Evolutionary conservation across 2,329 filamentous ascomycete species (phyloP).

Genomic region (Ophiostoma ulmi): DNA sequence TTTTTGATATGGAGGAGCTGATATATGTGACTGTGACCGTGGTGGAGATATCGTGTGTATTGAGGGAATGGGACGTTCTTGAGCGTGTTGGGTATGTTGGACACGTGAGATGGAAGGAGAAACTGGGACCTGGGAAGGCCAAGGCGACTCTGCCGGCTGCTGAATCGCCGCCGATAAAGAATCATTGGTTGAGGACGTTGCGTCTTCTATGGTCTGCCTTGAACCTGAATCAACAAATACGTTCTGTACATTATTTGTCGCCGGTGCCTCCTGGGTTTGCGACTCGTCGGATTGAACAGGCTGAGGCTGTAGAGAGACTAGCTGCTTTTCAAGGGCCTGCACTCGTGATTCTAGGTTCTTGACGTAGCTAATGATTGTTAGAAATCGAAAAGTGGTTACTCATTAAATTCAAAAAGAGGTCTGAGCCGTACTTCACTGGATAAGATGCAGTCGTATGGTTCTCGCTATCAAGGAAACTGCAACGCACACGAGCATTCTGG

Average conservation of each 20-base stretch:
- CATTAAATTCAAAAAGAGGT: no score
- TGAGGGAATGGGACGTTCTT: not conserved
- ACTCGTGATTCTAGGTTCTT: constrained; percentile 20
- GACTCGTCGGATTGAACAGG: constrained; percentile 1
- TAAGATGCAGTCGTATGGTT: constrained; percentile 37
- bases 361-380: constrained; percentile 17
- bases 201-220: not conserved
- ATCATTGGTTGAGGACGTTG: not conserved
- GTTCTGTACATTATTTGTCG: not conserved
- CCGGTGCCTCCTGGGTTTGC: not conserved
- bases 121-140: not conserved
- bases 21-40: not conserved
- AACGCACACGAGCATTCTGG: constrained; percentile 35
- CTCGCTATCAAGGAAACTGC: constrained; percentile 40
- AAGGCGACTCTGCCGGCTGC: not conserved
- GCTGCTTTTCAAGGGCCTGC: constrained; percentile 10
- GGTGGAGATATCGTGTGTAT: not conserved
- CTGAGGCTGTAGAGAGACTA: not conserved
- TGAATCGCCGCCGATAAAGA: not conserved
- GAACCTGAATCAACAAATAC: not conserved
- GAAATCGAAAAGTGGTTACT: not conserved
- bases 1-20: not conserved
- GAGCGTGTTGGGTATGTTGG: not conserved
- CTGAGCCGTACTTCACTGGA: constrained; percentile 37
- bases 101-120: not conserved